Conservation (phyloP, 179 eudicot species). For the Beta macrorhiza region DNA sequence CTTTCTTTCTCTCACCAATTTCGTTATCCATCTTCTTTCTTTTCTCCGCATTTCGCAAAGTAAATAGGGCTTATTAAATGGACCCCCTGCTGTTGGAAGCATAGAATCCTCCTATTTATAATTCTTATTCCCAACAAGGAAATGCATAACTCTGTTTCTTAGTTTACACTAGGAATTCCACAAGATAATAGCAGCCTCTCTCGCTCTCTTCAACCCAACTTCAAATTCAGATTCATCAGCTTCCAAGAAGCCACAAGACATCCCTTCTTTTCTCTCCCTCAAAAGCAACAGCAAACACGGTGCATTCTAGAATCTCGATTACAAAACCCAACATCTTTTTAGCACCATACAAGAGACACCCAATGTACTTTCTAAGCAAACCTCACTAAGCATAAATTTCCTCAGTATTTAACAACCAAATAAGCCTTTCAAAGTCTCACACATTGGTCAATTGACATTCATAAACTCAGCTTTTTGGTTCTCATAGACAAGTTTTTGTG, state of each 20-base stretch:
- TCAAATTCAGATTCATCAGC: background rate
- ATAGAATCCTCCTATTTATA: background rate
- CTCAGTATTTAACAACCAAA: background rate
- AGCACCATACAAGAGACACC: background rate
- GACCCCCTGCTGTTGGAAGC: background rate
- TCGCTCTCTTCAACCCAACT: no score
- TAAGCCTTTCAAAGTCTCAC: background rate
- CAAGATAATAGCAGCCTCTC: conserved; percentile 2
- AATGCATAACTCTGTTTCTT: background rate
- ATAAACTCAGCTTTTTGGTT: background rate
- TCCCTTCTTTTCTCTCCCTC: background rate
- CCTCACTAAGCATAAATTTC: background rate
- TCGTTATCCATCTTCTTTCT: no score
- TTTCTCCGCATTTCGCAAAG: no score
- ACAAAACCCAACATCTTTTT: background rate
- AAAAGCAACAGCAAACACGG: background rate
- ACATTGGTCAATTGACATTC: background rate
- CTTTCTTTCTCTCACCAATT: no score
- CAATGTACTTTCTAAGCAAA: background rate
- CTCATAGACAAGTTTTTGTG: background rate
- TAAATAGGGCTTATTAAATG: background rate
- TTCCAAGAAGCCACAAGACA: background rate
- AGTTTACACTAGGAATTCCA: background rate
- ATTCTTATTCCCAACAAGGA: background rate
- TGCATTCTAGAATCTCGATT: background rate